These are phyloP conservation scores for Pyrenochaeta sp. DNA, from an alignment of 2,329 filamentous ascomycete genomes.

Conservation along the genomic window DNA sequence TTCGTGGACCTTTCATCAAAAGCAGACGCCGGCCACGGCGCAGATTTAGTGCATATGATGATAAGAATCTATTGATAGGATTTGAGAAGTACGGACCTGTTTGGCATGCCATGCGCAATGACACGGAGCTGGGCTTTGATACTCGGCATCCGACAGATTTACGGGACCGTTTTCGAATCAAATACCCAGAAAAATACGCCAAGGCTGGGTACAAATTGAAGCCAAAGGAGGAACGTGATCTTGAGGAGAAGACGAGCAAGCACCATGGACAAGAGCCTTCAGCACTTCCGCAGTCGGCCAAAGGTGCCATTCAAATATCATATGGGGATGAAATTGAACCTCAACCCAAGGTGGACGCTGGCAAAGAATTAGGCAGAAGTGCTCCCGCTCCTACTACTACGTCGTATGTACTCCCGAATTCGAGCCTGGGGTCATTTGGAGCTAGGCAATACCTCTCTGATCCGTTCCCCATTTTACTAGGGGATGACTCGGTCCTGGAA, in stretches of 20 bases:
- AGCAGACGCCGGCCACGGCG: constrained; percentile 62
- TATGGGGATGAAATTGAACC: not conserved
- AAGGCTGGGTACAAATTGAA: constrained; percentile 56
- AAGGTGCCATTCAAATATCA: constrained; percentile 5
- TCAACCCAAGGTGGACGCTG: not conserved
- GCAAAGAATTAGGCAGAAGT: not conserved
- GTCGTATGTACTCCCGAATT: not conserved
- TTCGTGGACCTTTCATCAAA: constrained; percentile 60
- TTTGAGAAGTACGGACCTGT: constrained; percentile 66
- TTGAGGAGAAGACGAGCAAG: constrained; percentile 28
- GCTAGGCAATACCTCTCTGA: constrained; percentile 18
- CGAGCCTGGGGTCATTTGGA: not conserved
- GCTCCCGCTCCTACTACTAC: not conserved
- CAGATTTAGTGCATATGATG: constrained; percentile 65
- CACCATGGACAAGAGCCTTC: constrained; percentile 16
- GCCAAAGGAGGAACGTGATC: constrained; percentile 32
- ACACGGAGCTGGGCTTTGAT: constrained; percentile 60
- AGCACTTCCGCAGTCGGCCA: not conserved
- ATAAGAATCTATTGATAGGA: constrained; percentile 65
- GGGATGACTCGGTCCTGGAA: constrained; percentile 22
- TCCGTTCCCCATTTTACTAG: constrained; percentile 23
- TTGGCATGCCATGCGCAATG: constrained; percentile 68
- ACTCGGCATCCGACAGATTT: constrained; percentile 65
- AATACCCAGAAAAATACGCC: constrained; percentile 65
- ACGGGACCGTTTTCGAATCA: constrained; percentile 68